Evolutionary conservation across 2,329 filamentous ascomycete species (phyloP), one percentile per base, ranked within the genome.

Genomic region (Epichloe sp.): DNA sequence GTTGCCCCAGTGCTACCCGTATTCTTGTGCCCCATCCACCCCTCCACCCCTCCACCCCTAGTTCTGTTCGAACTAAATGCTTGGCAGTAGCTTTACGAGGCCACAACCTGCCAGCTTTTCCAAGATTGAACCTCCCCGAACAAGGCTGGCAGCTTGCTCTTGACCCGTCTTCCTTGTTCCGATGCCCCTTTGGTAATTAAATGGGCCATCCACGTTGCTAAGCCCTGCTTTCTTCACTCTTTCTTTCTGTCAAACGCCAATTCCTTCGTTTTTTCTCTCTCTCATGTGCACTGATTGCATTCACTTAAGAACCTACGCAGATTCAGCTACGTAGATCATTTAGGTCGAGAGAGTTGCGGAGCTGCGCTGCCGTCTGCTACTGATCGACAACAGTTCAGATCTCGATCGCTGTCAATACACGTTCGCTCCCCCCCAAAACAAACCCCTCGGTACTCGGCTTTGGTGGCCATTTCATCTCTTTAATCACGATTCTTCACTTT

Each of bases 51-150:
- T 3, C 26, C 7, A 26, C 26, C 26, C 26, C 2, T 11, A 8
- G 17, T 43, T 8, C 34, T 10, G 38, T n/a, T 31, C 6, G 17
- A 43, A 26, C 37, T 35, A 26, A 37, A 17, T 26, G 21, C 35
- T n/a, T 35, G 48, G 43, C 36, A 40, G 48, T 23, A 46, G 26
- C 43, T 46, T 50, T 46, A 50, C 48, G 48, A 50, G 41, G 34
- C 14, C 4, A 10, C 41, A 44, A 15, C 21, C 41, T 50, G 41
- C 34, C 47, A 23, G 19, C 3, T 21, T 21, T 23, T 35, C 47
- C 47, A 41, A 44, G 42, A 31, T 19, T 49, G 47, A 44, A 5
- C 19, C 42, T 23, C 5, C 42, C 42, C 14, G 23, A 14, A 44
- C 21, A 44, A 44, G 19, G 42, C 23, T 44, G 42, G 23, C 23